A percentile compares a stretch with the other conserved stretches of the same genome.
Evolutionary conservation across 257 asterid genomes (phyloP).

Genomic region (Solanum bulbocastanum): DNA sequence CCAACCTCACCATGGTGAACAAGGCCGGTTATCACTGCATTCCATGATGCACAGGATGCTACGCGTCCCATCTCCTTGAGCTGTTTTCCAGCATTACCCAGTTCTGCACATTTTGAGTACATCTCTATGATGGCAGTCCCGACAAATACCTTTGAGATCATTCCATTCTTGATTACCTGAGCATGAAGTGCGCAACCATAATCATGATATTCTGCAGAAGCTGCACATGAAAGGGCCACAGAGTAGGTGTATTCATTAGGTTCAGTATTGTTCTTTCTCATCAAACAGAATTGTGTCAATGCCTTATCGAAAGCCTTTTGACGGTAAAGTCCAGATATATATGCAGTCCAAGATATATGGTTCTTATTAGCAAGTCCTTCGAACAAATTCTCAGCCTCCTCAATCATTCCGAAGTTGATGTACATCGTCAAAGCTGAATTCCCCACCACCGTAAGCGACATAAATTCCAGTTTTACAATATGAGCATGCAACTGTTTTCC

Average conservation of each 20-base stretch:
- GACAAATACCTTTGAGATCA: conserved; percentile 5
- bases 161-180: conserved; percentile 12
- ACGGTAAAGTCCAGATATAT: conserved; percentile 15
- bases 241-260: conserved; percentile 16
- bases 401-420: conserved; percentile 10
- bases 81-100: conserved; percentile 4
- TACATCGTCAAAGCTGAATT: conserved; percentile 22
- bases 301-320: conserved; percentile 4
- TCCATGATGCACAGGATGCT: conserved; percentile 15
- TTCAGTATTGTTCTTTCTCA: conserved; percentile 8
- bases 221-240: conserved; percentile 14
- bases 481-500: conserved; percentile 18
- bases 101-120: conserved; percentile 14
- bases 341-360: conserved; percentile 10
- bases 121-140: conserved; percentile 14
- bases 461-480: background rate
- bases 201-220: background rate
- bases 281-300: conserved; percentile 3
- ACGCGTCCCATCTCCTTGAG: conserved; percentile 2
- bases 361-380: conserved; percentile 1
- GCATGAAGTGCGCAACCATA: conserved; percentile 5
- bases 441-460: background rate
- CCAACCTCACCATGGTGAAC: conserved; percentile 2
- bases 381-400: conserved; percentile 13
- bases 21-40: conserved; percentile 11